Evolutionary conservation across 2,329 filamentous ascomycete genomes (phyloP), one percentile per base, ranked within the genome.

Genomic region (Chaetomiaceae sp.): DNA sequence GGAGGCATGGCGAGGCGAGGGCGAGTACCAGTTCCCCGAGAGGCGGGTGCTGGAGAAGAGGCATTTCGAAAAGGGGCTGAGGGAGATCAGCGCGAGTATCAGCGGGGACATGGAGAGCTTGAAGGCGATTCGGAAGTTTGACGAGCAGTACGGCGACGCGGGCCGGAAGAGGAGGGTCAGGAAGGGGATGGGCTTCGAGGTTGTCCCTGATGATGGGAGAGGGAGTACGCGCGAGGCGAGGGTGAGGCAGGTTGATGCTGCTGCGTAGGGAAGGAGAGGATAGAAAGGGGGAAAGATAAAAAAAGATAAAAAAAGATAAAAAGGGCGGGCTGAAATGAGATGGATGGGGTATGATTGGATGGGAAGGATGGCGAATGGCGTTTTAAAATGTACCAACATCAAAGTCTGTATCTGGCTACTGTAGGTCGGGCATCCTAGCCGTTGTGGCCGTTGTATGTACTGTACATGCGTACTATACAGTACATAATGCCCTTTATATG

Each of bases 41-140:
- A 83, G 80, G 61, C 81, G 90, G 9, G 79, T 78, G 0, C 76
- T 99, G 27, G 76, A 73, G 3, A 70, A 72, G 20, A 69, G 76
- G 2, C 94, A 99, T 71, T 97, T 99, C 65, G 87, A 91, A 14
- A 86, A 83, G 60, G 94, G 90, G 2, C 76, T 96, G 63, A 80
- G 83, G 63, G 91, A 97, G 69, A 96, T 99, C 61, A 89, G 86
- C 51, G 90, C 94, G 0, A 95, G 89, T 63, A 91, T 96, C 60
- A 91, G 84, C 62, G 92, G 96, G 69, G 91, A 99, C 65, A 97
- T 96, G 92, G 78, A 82, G 44, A 89, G 84, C 29, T 74, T 99
- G 57, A 82, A 83, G 59, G 88, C 89, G 11, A 96, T 99, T 63
- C 81, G 89, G 62, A 95, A 95, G 71, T 99, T 97, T 65, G 94